Conservation (phyloP, 2,329 filamentous ascomycete genomes). For the Fusarium burgessii region DNA sequence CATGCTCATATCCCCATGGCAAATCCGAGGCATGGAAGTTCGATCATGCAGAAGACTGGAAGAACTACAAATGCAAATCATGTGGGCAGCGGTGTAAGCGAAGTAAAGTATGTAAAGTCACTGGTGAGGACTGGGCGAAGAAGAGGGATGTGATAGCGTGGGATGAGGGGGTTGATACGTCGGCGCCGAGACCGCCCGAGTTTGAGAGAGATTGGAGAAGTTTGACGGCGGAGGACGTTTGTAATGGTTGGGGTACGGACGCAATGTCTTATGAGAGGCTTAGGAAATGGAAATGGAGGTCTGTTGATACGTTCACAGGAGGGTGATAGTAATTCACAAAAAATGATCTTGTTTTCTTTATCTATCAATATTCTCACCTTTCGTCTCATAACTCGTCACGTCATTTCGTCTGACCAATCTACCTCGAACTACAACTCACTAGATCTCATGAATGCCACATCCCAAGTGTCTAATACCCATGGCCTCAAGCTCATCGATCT, state of each 20-base stretch:
- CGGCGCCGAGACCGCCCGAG: not conserved
- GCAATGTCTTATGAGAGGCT: not conserved
- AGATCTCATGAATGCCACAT: conserved; percentile 46
- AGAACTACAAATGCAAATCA: not conserved
- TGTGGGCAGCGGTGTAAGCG: conserved; percentile 11
- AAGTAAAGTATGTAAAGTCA: not conserved
- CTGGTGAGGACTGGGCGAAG: conserved; percentile 2
- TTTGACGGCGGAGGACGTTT: not conserved
- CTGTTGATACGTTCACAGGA: not conserved
- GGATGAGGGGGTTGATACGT: not conserved
- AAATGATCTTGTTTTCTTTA: fast-evolving
- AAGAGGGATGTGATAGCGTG: not conserved
- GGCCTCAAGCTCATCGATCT: conserved; percentile 51
- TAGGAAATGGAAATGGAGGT: conserved; percentile 13
- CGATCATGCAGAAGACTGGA: not conserved
- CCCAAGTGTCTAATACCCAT: conserved; percentile 52
- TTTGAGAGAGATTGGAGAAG: conserved; percentile 15
- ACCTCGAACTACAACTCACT: fast-evolving
- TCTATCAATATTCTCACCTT: not conserved
- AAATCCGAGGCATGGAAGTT: conserved; percentile 4
- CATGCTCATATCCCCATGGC: not conserved
- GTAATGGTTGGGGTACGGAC: not conserved
- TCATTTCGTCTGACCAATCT: not conserved
- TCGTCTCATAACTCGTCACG: not conserved
- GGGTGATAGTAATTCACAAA: not conserved